Evolutionary conservation across 352 stramenopile genomes (phyloP), one percentile per base, ranked within the genome.

Genomic region (Aphanomyces astaci): DNA sequence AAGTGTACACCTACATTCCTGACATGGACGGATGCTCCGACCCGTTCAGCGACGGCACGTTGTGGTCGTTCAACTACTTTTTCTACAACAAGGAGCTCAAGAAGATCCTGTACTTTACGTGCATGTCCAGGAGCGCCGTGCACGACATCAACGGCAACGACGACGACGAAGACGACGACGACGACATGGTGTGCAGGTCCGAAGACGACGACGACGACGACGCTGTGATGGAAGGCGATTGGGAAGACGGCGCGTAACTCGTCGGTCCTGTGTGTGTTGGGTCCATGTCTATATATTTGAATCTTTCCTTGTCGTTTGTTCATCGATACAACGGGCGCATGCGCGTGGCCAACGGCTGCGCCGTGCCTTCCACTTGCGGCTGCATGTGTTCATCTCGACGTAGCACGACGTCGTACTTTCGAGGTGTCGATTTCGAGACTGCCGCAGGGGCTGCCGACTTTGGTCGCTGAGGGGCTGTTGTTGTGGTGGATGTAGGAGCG

Each of bases 11-110:
- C 77, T 97, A 97, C 78, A 89, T 96, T 39, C 89, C 90, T 10
- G 90, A 98, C 76, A 93, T 96, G 86, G 91, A 97, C 73, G 74
- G 72, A 15, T 66, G 54, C 24, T 89, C 84, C 69, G 92, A 97
- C 64, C 90, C 90, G 19, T 97, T 97, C 68, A 95, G 82, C 53
- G 90, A 97, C 63, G 90, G 90, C 43, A 95, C 86, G 60, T 73
- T 97, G 67, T 97, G 92, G 89, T 97, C 88, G 33, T 97, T 98
- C 81, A 98, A 98, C 75, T 97, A 96, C 75, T 98, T 98, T 62
- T 98, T 98, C 76, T 94, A 94, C 81, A 97, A 97, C 83, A 93
- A 92, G 70, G 77, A 77, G 62, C 81, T 95, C 76, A 96, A 96
- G 81, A 95, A 96, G 68, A 92, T 97, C 63, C 66, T 97, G 43